Conservation (phyloP, 1,284 basidiomycete genomes). For the Heliocybe sulcata region DNA sequence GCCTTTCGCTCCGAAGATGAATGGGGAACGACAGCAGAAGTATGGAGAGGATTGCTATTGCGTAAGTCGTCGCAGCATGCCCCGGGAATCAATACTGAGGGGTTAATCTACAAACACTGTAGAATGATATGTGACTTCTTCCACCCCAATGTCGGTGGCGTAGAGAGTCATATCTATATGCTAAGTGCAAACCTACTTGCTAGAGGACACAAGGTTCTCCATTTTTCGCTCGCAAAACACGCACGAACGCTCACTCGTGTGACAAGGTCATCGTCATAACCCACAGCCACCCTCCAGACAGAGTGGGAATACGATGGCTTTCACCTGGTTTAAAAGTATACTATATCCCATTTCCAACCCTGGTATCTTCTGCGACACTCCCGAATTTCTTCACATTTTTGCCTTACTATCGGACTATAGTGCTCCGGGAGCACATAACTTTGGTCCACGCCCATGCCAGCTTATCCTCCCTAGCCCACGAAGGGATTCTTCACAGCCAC, state of each 20-base stretch:
- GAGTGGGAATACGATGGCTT: conserved; percentile 87
- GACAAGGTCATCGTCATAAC: conserved; percentile 89
- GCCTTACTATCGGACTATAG: conserved; percentile 85
- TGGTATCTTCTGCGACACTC: conserved; percentile 86
- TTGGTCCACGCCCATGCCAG: conserved; percentile 92
- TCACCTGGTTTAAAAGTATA: conserved; percentile 88
- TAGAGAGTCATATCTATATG: conserved; percentile 96
- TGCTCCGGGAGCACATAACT: conserved; percentile 82
- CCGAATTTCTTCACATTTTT: conserved; percentile 93
- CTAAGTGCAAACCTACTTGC: conserved; percentile 79
- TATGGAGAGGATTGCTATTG: not conserved
- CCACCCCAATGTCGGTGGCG: conserved; percentile 90
- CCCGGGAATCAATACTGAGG: not conserved
- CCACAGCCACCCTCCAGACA: conserved; percentile 81
- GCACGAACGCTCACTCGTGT: conserved; percentile 3
- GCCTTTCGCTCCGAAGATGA: too few species aligned
- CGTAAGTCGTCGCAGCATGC: not conserved
- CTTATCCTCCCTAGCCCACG: conserved; percentile 86
- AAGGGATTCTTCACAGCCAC: conserved; percentile 86
- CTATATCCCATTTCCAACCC: conserved; percentile 84
- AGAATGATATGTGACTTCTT: conserved; percentile 99
- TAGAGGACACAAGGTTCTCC: conserved; percentile 76
- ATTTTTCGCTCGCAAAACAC: not conserved
- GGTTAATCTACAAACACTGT: not conserved
- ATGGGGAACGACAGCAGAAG: not conserved